Conservation (phyloP, 768 basidiomycete genomes). For the Jaapia argillacea region DNA sequence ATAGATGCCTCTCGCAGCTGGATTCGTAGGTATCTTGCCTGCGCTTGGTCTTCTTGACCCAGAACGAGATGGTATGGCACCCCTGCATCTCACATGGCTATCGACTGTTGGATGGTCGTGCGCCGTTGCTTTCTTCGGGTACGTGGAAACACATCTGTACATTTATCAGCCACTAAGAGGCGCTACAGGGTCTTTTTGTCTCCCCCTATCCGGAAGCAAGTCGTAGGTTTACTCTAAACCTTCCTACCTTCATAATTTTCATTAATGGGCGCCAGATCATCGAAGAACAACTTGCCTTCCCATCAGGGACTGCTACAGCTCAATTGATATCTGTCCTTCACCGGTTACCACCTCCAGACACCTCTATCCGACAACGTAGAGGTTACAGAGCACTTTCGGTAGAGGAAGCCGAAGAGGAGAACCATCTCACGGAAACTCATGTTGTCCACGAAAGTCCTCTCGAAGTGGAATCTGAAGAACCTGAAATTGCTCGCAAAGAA, state of each 20-base stretch:
- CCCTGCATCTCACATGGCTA: conserved; percentile 66
- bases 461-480: conserved; percentile 21
- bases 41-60: conserved; percentile 74
- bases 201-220: conserved; percentile 89
- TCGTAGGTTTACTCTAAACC: conserved; percentile 38
- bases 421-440: not conserved
- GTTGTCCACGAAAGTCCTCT: conserved; percentile 18
- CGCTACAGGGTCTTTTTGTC: conserved; percentile 80
- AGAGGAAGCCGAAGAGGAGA: conserved; percentile 12
- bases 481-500: conserved; percentile 42
- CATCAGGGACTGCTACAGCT: conserved; percentile 93
- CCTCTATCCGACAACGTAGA: conserved; percentile 38
- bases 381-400: conserved; percentile 39
- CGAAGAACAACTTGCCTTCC: conserved; percentile 89
- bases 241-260: not conserved
- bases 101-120: conserved; percentile 79
- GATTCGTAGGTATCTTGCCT: conserved; percentile 89
- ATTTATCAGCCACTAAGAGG: not conserved
- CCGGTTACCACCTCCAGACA: conserved; percentile 56
- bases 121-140: conserved; percentile 92
- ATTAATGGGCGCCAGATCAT: conserved; percentile 51
- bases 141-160: not conserved
- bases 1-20: conserved; percentile 76
- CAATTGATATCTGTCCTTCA: conserved; percentile 91
- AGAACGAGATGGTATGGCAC: conserved; percentile 64